Evolutionary conservation across 106 monocot species (phyloP).

Genomic region (Alisma plantagoaquatica): DNA sequence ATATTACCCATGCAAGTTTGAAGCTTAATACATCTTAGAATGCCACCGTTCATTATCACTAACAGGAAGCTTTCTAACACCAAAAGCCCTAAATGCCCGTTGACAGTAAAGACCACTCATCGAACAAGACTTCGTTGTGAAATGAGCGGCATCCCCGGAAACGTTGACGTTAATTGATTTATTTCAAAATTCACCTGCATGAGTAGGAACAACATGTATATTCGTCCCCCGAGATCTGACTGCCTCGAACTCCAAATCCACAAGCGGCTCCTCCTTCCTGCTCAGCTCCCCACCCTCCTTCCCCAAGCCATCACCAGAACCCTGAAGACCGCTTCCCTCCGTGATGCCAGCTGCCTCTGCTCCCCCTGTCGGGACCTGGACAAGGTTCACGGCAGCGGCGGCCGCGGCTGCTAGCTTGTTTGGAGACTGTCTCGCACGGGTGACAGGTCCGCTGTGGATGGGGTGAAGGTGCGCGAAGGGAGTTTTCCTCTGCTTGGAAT

Average conservation of each 20-base stretch:
- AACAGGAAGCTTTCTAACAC: too few relatives aligned
- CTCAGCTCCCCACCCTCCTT: background rate
- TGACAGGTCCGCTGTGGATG: slow-evolving; percentile 56
- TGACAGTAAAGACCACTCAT: too few relatives aligned
- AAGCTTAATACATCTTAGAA: too few relatives aligned
- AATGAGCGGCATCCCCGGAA: too few relatives aligned
- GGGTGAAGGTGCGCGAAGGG: slow-evolving; percentile 25
- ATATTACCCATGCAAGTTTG: too few relatives aligned
- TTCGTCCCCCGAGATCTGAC: slow-evolving; percentile 44
- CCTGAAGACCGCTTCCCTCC: background rate
- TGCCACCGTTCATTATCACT: too few relatives aligned
- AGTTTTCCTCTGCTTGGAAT: slow-evolving; percentile 58
- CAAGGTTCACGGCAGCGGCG: background rate
- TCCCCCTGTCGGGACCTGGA: too few relatives aligned
- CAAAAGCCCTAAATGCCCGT: too few relatives aligned
- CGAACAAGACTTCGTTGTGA: too few relatives aligned
- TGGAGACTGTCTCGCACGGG: slow-evolving; percentile 73
- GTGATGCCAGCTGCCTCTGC: background rate
- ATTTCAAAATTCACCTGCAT: slow-evolving; percentile 47
- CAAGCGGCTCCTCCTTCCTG: slow-evolving; percentile 40
- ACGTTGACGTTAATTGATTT: too few relatives aligned
- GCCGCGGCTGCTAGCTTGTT: slow-evolving; percentile 34
- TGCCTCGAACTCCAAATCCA: slow-evolving; percentile 68
- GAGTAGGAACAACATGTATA: slow-evolving; percentile 76
- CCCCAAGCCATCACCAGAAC: background rate